These are phyloP conservation scores for Tetrahymena thermophila DNA, from an alignment of 73 alveolate genomes.

Conservation along the genomic window DNA sequence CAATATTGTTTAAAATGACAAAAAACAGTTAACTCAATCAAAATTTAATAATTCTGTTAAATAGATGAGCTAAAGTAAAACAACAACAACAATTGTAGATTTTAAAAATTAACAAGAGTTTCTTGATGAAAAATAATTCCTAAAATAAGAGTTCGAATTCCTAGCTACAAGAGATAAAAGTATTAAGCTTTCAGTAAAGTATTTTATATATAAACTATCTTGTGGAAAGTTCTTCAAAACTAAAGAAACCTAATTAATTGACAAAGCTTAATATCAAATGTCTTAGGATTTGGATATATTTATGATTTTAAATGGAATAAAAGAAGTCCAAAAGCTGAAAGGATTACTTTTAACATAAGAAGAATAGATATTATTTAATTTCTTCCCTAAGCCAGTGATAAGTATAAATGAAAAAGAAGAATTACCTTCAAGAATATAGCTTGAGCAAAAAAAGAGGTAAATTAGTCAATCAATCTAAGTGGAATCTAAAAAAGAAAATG, in stretches of 20 bases:
- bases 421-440: neutral
- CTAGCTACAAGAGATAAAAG: neutral
- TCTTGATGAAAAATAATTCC: neutral
- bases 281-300: neutral
- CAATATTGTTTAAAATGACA: neutral
- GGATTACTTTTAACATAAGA: neutral
- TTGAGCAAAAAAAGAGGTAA: neutral
- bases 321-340: neutral
- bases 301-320: neutral
- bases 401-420: neutral
- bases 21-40: neutral
- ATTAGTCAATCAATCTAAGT: neutral
- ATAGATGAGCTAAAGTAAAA: neutral
- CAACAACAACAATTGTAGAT: neutral
- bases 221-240: neutral
- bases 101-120: neutral
- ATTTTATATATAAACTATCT: neutral
- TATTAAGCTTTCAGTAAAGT: neutral
- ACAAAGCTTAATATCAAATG: neutral
- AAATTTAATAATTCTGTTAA: too few species aligned
- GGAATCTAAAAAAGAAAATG: neutral
- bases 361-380: neutral
- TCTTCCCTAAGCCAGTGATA: neutral
- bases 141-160: neutral
- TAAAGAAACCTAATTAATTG: neutral